Conservation (phyloP, 2,329 filamentous ascomycete species). For the Sordariomycetes sp. region DNA sequence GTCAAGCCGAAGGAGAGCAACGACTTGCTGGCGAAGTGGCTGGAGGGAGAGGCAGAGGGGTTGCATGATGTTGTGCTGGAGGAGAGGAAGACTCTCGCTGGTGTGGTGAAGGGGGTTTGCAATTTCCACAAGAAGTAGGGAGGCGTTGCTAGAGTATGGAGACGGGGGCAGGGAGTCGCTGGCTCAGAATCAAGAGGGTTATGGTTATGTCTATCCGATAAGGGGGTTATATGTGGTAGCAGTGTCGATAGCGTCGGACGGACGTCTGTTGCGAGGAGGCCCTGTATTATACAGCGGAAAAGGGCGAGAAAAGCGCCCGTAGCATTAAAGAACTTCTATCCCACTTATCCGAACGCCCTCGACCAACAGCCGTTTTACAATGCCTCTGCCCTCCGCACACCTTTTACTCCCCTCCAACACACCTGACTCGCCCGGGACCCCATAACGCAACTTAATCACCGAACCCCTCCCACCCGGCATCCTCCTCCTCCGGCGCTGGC, state of each 20-base stretch:
- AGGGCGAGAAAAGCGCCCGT: too few species aligned
- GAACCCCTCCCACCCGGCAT: slow-evolving; percentile 54
- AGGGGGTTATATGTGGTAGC: too few species aligned
- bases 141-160: background rate
- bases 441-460: slow-evolving; percentile 22
- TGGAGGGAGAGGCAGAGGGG: slow-evolving; percentile 37
- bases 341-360: too few species aligned
- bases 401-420: too few species aligned
- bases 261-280: too few species aligned
- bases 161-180: background rate
- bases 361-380: too few species aligned
- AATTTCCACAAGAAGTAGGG: slow-evolving; percentile 1
- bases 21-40: slow-evolving; percentile 63
- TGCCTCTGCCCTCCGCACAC: too few species aligned
- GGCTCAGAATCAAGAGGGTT: too few species aligned
- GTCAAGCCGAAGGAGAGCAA: slow-evolving; percentile 96
- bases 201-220: too few species aligned
- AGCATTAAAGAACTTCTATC: too few species aligned
- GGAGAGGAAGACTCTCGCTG: slow-evolving; percentile 31
- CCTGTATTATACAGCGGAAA: too few species aligned
- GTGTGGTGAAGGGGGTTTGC: slow-evolving; percentile 29
- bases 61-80: slow-evolving; percentile 36
- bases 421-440: background rate
- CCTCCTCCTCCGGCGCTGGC: slow-evolving; percentile 19
- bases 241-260: too few species aligned